These are phyloP conservation scores for Marvania coccoides DNA, from an alignment of 139 green algal genomes.

Conservation along the genomic window DNA sequence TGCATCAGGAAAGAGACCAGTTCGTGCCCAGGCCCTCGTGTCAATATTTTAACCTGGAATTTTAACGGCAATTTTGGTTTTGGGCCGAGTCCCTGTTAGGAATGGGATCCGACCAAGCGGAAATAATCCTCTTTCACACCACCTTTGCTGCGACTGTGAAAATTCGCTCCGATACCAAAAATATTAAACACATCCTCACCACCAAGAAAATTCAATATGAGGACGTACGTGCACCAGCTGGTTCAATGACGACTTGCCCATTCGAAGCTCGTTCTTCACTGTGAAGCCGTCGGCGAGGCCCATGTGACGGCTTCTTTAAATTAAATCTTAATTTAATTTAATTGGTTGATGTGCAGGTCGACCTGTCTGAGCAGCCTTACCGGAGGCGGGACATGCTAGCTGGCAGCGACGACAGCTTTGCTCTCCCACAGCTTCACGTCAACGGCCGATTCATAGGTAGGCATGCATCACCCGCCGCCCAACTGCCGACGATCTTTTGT, in stretches of 20 bases:
- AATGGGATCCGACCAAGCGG: no score
- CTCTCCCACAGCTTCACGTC: slow-evolving; percentile 55
- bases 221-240: slow-evolving; percentile 20
- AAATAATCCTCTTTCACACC: slow-evolving; percentile 40
- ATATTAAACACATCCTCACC: slow-evolving; percentile 34
- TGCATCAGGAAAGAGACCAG: no score
- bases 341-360: slow-evolving; percentile 31
- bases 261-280: no score
- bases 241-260: background rate
- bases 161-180: slow-evolving; percentile 37
- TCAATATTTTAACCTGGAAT: no score
- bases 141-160: slow-evolving; percentile 35
- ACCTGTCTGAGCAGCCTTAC: slow-evolving; percentile 30
- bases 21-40: no score
- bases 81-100: no score
- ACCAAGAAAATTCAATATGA: slow-evolving; percentile 42
- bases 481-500: background rate
- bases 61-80: no score
- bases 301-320: no score
- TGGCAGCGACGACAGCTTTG: slow-evolving; percentile 13
- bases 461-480: background rate
- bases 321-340: no score
- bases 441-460: slow-evolving; percentile 29
- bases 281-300: background rate
- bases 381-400: slow-evolving; percentile 33